These are phyloP conservation scores for Mycena rebaudengoi DNA, from an alignment of 768 basidiomycete genomes.

Conservation along the genomic window DNA sequence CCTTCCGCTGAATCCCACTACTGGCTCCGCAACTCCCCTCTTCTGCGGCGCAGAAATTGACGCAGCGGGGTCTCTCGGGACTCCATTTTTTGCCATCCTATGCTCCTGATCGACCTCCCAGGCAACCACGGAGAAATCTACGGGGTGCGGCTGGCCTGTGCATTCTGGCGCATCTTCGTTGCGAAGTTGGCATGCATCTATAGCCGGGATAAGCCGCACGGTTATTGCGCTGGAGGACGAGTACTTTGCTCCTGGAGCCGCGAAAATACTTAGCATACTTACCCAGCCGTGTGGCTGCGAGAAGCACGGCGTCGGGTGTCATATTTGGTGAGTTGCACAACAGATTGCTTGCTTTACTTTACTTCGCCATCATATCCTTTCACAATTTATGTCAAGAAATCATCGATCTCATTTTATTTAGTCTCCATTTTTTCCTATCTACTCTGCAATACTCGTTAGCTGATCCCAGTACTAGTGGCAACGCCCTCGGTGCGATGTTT, in stretches of 20 bases:
- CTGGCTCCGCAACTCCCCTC: no score
- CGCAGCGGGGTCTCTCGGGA: no score
- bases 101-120: neutral
- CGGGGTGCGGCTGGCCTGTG: neutral
- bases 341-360: no score
- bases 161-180: neutral
- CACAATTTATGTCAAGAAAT: no score
- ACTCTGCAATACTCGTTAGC: neutral
- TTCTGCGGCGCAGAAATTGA: no score
- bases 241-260: neutral
- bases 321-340: neutral
- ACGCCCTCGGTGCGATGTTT: no score
- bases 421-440: no score
- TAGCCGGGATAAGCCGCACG: neutral
- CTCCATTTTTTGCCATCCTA: neutral
- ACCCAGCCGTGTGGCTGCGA: neutral
- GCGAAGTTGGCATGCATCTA: neutral
- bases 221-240: neutral
- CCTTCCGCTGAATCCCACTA: no score
- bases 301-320: neutral
- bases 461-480: no score
- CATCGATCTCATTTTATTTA: no score
- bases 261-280: neutral
- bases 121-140: neutral
- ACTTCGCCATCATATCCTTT: no score